Percentiles rank a stretch among this genome's conserved stretches.
phyloP scores from a whole-genome alignment of 2,329 filamentous ascomycete species.

The Fusarium hostae region DNA sequence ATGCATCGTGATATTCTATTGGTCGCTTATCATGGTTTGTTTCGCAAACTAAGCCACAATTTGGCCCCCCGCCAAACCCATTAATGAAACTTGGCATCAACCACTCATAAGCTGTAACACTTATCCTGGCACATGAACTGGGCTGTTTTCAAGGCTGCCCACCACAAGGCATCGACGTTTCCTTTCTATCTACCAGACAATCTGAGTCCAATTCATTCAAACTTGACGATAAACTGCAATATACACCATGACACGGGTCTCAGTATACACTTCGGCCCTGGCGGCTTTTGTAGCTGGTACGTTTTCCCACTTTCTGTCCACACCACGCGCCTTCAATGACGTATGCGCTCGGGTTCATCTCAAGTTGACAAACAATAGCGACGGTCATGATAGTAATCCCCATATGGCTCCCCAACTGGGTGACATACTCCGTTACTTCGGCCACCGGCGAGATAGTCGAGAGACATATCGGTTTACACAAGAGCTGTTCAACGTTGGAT shows the following conservation, averaged over 20 bases:
- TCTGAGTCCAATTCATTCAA: neutral
- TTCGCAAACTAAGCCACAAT: slow-evolving; percentile 22
- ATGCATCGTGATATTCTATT: neutral
- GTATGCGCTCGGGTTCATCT: slow-evolving; percentile 15
- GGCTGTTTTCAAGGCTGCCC: slow-evolving; percentile 32
- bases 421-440: slow-evolving; percentile 69
- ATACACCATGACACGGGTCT: slow-evolving; percentile 56
- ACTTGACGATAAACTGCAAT: neutral
- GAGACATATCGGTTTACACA: slow-evolving; percentile 81
- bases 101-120: slow-evolving; percentile 31
- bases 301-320: slow-evolving; percentile 39
- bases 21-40: neutral
- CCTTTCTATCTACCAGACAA: slow-evolving; percentile 23
- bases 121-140: slow-evolving; percentile 14
- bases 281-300: slow-evolving; percentile 57
- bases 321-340: slow-evolving; percentile 40
- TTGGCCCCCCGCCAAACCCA: slow-evolving; percentile 14
- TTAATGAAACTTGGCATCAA: slow-evolving; percentile 40
- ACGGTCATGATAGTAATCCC: slow-evolving; percentile 77
- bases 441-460: slow-evolving; percentile 59
- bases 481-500: slow-evolving; percentile 78
- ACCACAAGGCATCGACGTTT: slow-evolving; percentile 38
- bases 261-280: slow-evolving; percentile 56
- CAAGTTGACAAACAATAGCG: slow-evolving; percentile 60
- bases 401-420: slow-evolving; percentile 77